Evolutionary conservation across 768 basidiomycete species (phyloP), one percentile per base, ranked within the genome.

Genomic region (Lactarius pseudohatsudake): DNA sequence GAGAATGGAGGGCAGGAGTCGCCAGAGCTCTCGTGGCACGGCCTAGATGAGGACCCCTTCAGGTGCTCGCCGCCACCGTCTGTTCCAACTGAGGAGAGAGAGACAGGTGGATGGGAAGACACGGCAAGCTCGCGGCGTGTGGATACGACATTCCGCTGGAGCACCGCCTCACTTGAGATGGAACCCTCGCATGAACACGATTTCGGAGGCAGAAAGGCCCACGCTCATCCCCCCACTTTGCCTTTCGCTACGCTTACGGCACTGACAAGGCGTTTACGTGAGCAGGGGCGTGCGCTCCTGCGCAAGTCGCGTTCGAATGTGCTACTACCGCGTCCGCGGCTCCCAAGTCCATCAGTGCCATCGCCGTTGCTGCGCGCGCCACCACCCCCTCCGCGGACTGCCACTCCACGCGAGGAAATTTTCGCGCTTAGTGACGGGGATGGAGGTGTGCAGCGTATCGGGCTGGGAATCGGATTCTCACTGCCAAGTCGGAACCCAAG

Each of bases 141-240:
- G 13, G 64, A 66, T 22, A 43, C 53, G 43, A 66, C 68, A 20
- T 71, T 71, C 62, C 68, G 70, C 40, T 71, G 70, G 70, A 71
- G 70, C 53, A 66, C 43, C 28, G 64, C 59, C 9, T 68, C 67
- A 1, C 55, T 67, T 36, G 67, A 68, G 20, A 45, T 41, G 41
- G 66, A 43, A 22, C 20, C 11, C 26, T 16, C 32, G 3, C 32
- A 34, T n/a, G 60, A 28, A 58, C 4, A 53, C 16, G 30, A 47
- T 47, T n/a, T 7, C 45, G n/a, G 10, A 22, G n/a, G 45, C 45
- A 47, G 16, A 22, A 16, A 61, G 3, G 32, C 38, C 18, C 36
- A 38, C 4, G 56, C 45, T 4, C 61, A 59, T 11, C 50, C 53
- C 7, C 30, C 45, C 15, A 8, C 20, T 22, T 36, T 32, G 41